Conservation (phyloP, 1,284 basidiomycete species). For the Ceratobasidium sp. region DNA sequence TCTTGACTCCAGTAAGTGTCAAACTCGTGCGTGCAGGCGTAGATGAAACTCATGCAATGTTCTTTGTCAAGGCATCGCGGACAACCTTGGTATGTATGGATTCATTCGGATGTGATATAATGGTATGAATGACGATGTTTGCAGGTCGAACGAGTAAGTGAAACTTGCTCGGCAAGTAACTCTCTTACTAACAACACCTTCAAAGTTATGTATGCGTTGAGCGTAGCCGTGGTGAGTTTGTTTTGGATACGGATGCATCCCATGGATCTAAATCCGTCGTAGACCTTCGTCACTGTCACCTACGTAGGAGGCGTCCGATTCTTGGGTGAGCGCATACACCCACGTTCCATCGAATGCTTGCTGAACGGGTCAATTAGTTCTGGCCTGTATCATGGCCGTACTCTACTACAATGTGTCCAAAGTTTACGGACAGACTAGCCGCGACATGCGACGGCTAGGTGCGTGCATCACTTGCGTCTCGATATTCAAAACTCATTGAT, state of each 20-base stretch:
- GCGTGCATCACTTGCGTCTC: slow-evolving; percentile 42
- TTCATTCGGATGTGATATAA: neutral
- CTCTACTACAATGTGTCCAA: slow-evolving; percentile 71
- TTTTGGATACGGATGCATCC: neutral
- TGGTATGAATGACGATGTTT: neutral
- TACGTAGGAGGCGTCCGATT: slow-evolving; percentile 82
- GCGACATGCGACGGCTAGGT: slow-evolving; percentile 88
- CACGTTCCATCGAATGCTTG: neutral
- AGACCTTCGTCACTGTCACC: slow-evolving; percentile 76
- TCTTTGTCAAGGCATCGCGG: slow-evolving; percentile 63
- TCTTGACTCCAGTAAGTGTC: slow-evolving; percentile 66
- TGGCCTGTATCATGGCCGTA: slow-evolving; percentile 60
- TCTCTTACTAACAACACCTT: slow-evolving; percentile 40
- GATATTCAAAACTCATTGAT: neutral
- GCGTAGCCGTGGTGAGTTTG: slow-evolving; percentile 22
- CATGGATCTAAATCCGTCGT: slow-evolving; percentile 51
- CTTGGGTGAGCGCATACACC: slow-evolving; percentile 56
- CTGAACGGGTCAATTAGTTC: neutral
- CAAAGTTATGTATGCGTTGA: slow-evolving; percentile 32
- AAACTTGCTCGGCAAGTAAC: slow-evolving; percentile 50
- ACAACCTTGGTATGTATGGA: slow-evolving; percentile 66
- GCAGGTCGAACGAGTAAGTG: slow-evolving; percentile 66
- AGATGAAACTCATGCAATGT: neutral
- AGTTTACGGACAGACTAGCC: slow-evolving; percentile 85
- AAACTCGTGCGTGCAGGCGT: neutral